Percentiles rank a stretch among this genome's conserved stretches.
These are phyloP conservation scores for Gigaspora rosea DNA, from an alignment of 192 early-diverging fungal species.

Conservation along the genomic window DNA sequence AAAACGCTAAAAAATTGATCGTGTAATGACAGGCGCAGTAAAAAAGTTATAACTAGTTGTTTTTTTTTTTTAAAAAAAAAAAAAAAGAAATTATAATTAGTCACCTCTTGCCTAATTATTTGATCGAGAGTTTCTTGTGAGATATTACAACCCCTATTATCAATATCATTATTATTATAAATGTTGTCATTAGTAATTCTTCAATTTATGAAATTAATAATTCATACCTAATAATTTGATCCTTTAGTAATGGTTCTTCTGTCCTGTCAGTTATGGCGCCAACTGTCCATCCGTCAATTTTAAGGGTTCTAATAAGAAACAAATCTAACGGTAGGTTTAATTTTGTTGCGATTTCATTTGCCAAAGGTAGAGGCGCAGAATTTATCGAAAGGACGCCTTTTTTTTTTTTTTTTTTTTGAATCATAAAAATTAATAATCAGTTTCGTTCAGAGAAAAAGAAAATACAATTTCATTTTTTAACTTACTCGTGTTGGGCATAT, in stretches of 20 bases:
- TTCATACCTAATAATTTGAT: slow-evolving; percentile 24
- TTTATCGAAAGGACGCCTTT: slow-evolving; percentile 24
- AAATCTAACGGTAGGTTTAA: slow-evolving; percentile 23
- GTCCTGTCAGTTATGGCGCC: slow-evolving; percentile 14
- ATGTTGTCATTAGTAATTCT: background rate
- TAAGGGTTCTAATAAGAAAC: slow-evolving; percentile 11
- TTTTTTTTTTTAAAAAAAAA: too few relatives aligned
- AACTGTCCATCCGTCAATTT: slow-evolving; percentile 16
- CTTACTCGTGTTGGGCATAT: background rate
- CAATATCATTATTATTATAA: background rate
- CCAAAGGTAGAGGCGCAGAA: background rate
- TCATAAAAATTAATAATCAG: background rate
- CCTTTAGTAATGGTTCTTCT: slow-evolving; percentile 6
- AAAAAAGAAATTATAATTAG: too few relatives aligned
- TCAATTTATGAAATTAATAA: too few relatives aligned
- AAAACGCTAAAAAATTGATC: background rate
- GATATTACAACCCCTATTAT: slow-evolving; percentile 25
- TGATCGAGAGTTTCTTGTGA: background rate
- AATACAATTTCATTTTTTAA: background rate
- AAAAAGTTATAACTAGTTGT: background rate
- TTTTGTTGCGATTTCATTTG: slow-evolving; percentile 3
- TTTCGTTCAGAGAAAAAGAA: background rate
- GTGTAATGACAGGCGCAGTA: background rate
- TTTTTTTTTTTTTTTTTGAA: background rate
- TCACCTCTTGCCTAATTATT: slow-evolving; percentile 1